Evolutionary conservation across 805 yeast genomes (phyloP).

Genomic region (Cyberlindnera sargentensis): DNA sequence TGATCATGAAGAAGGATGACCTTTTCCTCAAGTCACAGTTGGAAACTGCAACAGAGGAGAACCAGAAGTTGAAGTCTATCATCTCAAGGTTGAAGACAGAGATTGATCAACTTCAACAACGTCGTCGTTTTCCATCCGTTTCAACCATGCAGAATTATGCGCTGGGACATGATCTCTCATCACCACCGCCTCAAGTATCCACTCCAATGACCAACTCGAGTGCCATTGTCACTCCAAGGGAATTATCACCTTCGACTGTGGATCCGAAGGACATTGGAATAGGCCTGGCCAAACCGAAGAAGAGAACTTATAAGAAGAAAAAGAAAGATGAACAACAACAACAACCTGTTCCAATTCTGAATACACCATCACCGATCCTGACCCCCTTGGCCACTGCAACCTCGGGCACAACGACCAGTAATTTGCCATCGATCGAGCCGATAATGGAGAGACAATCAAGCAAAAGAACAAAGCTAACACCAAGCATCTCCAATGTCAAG

Average conservation of each 20-base stretch:
- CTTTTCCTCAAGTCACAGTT: constrained; percentile 29
- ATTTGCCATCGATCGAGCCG: constrained; percentile 11
- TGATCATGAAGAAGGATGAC: constrained; percentile 16
- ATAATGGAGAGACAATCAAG: constrained; percentile 8
- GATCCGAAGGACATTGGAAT: constrained; percentile 20
- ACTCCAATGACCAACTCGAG: constrained; percentile 6
- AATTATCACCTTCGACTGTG: constrained; percentile 18
- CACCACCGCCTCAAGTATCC: constrained; percentile 2
- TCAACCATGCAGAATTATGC: neutral
- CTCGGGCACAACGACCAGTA: neutral
- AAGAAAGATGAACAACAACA: constrained; percentile 13
- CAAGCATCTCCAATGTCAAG: constrained; percentile 5
- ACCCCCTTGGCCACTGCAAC: neutral
- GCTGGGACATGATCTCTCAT: neutral
- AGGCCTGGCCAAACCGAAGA: constrained; percentile 8
- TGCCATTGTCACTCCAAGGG: constrained; percentile 4
- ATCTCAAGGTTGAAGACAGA: constrained; percentile 34
- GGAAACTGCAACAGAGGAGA: constrained; percentile 37
- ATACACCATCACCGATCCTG: constrained; percentile 23
- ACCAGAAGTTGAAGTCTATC: constrained; percentile 36
- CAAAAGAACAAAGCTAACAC: constrained; percentile 5
- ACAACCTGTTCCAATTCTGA: neutral
- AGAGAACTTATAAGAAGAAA: constrained; percentile 18
- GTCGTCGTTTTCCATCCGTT: neutral
- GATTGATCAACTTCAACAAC: constrained; percentile 24